phyloP scores from a whole-genome alignment of 768 basidiomycete species.

The Dioszegia crocea region DNA sequence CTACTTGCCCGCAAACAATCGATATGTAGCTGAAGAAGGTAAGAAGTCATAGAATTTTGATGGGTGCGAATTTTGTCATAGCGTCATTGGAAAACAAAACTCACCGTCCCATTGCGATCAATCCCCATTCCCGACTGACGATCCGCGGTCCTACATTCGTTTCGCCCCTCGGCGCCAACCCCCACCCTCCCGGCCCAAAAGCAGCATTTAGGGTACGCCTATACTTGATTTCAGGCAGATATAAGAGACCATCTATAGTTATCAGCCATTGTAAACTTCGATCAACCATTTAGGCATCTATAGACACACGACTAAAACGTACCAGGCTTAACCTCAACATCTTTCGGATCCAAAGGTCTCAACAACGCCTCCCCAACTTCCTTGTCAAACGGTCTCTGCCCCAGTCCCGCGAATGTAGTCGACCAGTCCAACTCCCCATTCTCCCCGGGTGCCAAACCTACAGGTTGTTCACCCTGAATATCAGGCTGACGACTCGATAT shows the following conservation, averaged over 20 bases:
- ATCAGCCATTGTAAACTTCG: too few relatives aligned
- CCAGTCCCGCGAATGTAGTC: slow-evolving; percentile 6
- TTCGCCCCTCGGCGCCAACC: slow-evolving; percentile 86
- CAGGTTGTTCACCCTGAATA: background rate
- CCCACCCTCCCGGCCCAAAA: slow-evolving; percentile 96
- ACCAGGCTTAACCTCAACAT: slow-evolving; percentile 95
- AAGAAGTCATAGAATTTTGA: too few relatives aligned
- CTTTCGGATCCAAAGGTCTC: slow-evolving; percentile 67
- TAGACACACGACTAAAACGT: slow-evolving; percentile 34
- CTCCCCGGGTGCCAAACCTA: background rate
- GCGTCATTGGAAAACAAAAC: too few relatives aligned
- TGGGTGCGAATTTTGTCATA: too few relatives aligned
- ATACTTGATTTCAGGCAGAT: slow-evolving; percentile 96
- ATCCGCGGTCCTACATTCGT: slow-evolving; percentile 82
- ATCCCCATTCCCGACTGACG: slow-evolving; percentile 88
- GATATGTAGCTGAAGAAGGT: background rate
- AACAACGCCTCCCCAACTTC: slow-evolving; percentile 70
- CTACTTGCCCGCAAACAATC: background rate
- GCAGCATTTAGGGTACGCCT: slow-evolving; percentile 84
- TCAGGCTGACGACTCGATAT: slow-evolving; percentile 7
- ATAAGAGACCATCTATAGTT: slow-evolving; percentile 77
- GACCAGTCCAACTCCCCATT: slow-evolving; percentile 1
- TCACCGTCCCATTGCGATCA: slow-evolving; percentile 86
- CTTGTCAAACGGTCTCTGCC: slow-evolving; percentile 61
- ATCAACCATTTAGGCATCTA: too few relatives aligned